Percentiles rank a stretch among this genome's conserved stretches.
Evolutionary conservation across 2,329 filamentous ascomycete genomes (phyloP).

Genomic region (Fusarium xylarioides): DNA sequence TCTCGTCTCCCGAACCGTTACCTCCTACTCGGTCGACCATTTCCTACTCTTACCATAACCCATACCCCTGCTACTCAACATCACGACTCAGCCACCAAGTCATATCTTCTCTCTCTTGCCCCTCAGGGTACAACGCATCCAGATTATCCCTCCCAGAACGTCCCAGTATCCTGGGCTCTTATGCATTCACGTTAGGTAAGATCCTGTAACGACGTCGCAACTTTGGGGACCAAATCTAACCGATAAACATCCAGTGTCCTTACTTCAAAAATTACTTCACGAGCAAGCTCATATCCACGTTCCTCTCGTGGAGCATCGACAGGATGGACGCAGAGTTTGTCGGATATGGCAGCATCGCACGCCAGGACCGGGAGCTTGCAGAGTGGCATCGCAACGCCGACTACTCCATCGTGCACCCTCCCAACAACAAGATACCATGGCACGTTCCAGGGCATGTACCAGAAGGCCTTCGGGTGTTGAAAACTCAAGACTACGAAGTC

Average conservation of each 20-base stretch:
- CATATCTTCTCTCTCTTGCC: too few relatives aligned
- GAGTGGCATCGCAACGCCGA: not conserved
- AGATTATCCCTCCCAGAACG: too few relatives aligned
- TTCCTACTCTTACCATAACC: accelerated
- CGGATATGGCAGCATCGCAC: accelerated
- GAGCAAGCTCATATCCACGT: accelerated
- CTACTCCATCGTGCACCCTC: not conserved
- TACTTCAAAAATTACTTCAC: not conserved
- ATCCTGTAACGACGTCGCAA: accelerated
- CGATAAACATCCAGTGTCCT: accelerated
- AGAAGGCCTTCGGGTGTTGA: accelerated
- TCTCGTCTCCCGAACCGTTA: accelerated
- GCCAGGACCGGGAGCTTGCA: not conserved
- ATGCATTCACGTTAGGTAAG: accelerated
- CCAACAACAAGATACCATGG: accelerated
- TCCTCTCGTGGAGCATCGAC: accelerated
- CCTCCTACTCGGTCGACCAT: accelerated
- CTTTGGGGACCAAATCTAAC: accelerated
- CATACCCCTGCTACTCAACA: accelerated
- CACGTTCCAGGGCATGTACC: accelerated
- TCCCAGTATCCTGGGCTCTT: accelerated
- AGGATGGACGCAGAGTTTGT: accelerated
- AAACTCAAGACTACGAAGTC: too few relatives aligned
- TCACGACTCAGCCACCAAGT: not conserved
- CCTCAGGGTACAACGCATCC: too few relatives aligned